Conservation (phyloP, 768 basidiomycete species). For the Phanerochaete carnosa region DNA sequence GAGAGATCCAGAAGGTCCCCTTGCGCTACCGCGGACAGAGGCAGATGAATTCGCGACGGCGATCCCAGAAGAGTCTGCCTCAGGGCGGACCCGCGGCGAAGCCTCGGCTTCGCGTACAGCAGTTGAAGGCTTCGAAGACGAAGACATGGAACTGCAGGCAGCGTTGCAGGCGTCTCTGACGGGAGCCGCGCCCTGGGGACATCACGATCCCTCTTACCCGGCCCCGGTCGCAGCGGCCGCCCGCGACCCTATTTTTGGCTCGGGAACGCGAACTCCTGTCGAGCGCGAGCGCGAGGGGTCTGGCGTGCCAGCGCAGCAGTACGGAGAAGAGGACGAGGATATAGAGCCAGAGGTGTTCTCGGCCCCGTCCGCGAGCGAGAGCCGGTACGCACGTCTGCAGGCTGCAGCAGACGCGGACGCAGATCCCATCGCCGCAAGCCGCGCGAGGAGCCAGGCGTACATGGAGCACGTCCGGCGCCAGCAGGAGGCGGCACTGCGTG, state of each 20-base stretch:
- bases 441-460: conserved; percentile 58
- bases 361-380: neutral
- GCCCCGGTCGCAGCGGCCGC: conserved; percentile 1
- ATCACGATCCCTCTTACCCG: neutral
- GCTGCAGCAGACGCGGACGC: conserved; percentile 21
- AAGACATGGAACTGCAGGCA: conserved; percentile 85
- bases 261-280: conserved; percentile 7
- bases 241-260: neutral
- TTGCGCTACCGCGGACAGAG: conserved; percentile 59
- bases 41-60: conserved; percentile 70
- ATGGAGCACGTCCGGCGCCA: conserved; percentile 62
- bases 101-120: neutral
- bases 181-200: conserved; percentile 10
- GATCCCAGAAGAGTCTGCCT: conserved; percentile 44
- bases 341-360: conserved; percentile 12
- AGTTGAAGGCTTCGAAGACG: conserved; percentile 61
- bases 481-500: conserved; percentile 65
- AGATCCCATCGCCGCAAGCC: conserved; percentile 65
- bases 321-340: conserved; percentile 8
- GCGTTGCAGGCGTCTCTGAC: conserved; percentile 80
- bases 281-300: conserved; percentile 8
- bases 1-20: conserved; percentile 48
- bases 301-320: neutral
- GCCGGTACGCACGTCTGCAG: neutral
- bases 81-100: conserved; percentile 12